Evolutionary conservation across 2,329 filamentous ascomycete species (phyloP), one percentile per base, ranked within the genome.

Genomic region (Chaetomium sp.): DNA sequence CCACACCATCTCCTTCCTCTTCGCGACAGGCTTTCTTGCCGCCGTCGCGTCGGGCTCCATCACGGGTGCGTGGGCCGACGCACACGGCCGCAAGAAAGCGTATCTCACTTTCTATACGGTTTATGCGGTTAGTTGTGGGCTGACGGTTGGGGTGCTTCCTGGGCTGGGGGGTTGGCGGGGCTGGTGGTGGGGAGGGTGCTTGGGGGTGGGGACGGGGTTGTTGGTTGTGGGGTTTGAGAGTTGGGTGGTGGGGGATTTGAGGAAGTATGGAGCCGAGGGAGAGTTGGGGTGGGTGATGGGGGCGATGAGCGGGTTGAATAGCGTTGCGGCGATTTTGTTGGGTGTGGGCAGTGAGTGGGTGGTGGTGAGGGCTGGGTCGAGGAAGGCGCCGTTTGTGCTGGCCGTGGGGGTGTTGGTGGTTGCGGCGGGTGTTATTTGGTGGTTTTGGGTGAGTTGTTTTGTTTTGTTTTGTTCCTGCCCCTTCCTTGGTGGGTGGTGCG

Each of bases 221-320:
- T 27, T 53, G 16, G n/a, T 53, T 31, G 50, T 53, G 50, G 50
- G 50, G 50, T 53, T 53, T 53, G 50, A 53, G 50, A 53, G 50
- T 53, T 53, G 50, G 50, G 50, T 53, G 6, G 50, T 53, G 23
- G 50, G 50, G 50, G 23, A 51, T 31, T 31, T 53, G 23, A 10
- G 23, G 47, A 13, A n/a, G 13, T 16, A 4, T 12, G 47, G 12
- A 3, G 47, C 4, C 25, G 25, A 29, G 5, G 49, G 4, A 13
- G 50, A 29, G 50, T 53, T 53, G 50, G 50, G 50, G 13, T 29
- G 50, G 50, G 50, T 53, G 50, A 27, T 53, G 25, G 50, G 50
- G 13, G 10, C 27, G 50, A 53, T 53, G 50, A 53, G 50, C 25
- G 50, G 50, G 50, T 31, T 53, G 50, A 53, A 53, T 29, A 53